Conservation (phyloP, 257 asterid species). For the Haberlea rhodopensis region DNA sequence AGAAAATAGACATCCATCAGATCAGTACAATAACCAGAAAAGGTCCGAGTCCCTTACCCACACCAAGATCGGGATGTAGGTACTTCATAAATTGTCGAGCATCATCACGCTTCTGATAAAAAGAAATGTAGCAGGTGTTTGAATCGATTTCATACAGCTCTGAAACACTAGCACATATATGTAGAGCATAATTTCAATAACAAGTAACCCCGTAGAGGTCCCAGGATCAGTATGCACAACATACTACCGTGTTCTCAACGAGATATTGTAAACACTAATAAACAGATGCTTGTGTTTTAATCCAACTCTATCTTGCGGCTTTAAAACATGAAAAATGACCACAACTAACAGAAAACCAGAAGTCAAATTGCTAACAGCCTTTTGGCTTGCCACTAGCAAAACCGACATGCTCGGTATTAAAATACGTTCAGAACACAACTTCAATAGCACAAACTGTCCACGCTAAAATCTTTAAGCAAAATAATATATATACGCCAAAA, state of each 20-base stretch:
- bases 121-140: conserved; percentile 24
- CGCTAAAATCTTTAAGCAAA: too few relatives aligned
- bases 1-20: conserved; percentile 10
- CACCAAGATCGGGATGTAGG: conserved; percentile 86
- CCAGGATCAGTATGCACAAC: neutral
- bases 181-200: neutral
- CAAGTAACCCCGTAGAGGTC: neutral
- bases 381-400: conserved; percentile 1
- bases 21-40: conserved; percentile 16
- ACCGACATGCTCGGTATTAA: conserved; percentile 1
- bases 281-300: neutral
- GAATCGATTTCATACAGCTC: conserved; percentile 14
- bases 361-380: conserved; percentile 5
- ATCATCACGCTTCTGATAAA: conserved; percentile 80
- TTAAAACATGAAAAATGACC: conserved; percentile 4
- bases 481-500: too few relatives aligned
- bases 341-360: conserved; percentile 9
- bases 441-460: neutral
- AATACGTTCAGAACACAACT: conserved; percentile 4
- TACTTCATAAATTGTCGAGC: conserved; percentile 84
- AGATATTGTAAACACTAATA: too few relatives aligned
- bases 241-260: neutral
- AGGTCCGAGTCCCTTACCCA: conserved; percentile 53
- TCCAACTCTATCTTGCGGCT: conserved; percentile 4
- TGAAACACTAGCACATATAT: neutral